A percentile compares a stretch with the other conserved stretches of the same genome.
phyloP scores from a whole-genome alignment of 257 asterid genomes.

The Voacanga thouarsii region DNA sequence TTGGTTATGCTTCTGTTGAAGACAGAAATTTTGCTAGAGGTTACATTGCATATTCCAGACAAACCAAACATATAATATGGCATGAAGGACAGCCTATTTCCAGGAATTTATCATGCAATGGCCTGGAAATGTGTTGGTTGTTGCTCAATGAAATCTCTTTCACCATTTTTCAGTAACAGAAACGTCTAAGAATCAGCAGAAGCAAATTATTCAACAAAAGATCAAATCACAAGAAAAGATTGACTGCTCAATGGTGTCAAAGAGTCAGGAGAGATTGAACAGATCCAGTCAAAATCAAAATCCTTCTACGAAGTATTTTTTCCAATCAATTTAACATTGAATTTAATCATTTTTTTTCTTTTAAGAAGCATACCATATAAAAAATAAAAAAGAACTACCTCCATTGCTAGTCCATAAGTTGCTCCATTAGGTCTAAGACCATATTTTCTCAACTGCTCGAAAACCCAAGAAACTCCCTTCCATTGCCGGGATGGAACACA shows the following conservation, averaged over 20 bases:
- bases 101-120: background rate
- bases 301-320: background rate
- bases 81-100: background rate
- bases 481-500: constrained; percentile 82
- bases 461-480: constrained; percentile 97
- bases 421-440: constrained; percentile 88
- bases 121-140: background rate
- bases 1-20: too few species aligned
- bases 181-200: background rate
- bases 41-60: background rate
- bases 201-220: background rate
- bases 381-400: constrained; percentile 46
- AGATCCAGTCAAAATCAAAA: background rate
- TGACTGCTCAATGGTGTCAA: background rate
- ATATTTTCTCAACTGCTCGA: constrained; percentile 76
- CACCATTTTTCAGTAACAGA: background rate
- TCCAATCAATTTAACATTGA: background rate
- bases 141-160: background rate
- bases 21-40: background rate
- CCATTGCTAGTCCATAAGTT: constrained; percentile 96
- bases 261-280: background rate
- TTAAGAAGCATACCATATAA: background rate
- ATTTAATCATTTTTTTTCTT: background rate
- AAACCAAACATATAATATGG: background rate
- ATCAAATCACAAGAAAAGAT: background rate